Evolutionary conservation across 768 basidiomycete species (phyloP).

Genomic region (Boletellus ananiceps): DNA sequence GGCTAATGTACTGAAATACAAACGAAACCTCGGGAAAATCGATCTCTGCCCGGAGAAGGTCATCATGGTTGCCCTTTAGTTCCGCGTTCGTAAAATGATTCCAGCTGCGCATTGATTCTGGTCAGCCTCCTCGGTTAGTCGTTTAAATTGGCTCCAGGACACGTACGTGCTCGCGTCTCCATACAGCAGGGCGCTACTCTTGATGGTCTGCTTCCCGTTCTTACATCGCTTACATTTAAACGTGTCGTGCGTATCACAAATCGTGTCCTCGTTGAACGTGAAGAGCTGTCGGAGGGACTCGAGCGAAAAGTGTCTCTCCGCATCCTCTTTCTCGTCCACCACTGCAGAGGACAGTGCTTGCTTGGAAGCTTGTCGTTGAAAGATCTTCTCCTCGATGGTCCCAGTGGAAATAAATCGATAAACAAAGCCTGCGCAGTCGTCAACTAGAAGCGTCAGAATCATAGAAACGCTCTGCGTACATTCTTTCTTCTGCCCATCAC

Average conservation of each 20-base stretch:
- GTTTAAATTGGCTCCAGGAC: neutral
- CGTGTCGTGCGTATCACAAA: constrained; percentile 94
- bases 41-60: constrained; percentile 86
- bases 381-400: constrained; percentile 98
- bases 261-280: constrained; percentile 79
- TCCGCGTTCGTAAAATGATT: constrained; percentile 93
- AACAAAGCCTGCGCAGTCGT: constrained; percentile 68
- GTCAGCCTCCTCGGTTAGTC: constrained; percentile 1
- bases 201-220: constrained; percentile 77
- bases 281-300: constrained; percentile 90
- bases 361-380: constrained; percentile 94
- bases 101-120: constrained; percentile 55
- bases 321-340: constrained; percentile 94
- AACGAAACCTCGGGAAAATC: constrained; percentile 84
- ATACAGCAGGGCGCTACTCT: constrained; percentile 83
- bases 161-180: constrained; percentile 97
- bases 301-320: constrained; percentile 90
- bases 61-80: constrained; percentile 90
- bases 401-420: constrained; percentile 97
- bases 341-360: constrained; percentile 97
- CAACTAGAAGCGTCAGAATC: neutral
- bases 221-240: constrained; percentile 95
- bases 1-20: constrained; percentile 95
- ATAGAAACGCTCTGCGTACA: constrained; percentile 50
- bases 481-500: constrained; percentile 99